These are phyloP conservation scores for Vitis rupestris DNA, from an alignment of 164 flowering plant genomes.

Conservation along the genomic window DNA sequence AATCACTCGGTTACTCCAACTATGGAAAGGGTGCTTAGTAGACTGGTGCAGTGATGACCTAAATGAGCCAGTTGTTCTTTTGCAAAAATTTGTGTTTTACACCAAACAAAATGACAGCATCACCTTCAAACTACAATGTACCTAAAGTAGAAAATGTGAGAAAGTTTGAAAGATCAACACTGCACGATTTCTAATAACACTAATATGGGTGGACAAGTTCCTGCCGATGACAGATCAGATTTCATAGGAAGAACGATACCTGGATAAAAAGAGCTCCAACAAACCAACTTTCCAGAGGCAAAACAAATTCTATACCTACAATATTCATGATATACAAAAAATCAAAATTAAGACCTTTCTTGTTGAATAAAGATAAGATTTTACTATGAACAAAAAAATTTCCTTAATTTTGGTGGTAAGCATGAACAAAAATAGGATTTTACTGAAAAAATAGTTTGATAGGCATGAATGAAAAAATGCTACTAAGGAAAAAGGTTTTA, in stretches of 20 bases:
- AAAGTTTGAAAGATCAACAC: not conserved
- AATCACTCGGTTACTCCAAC: not conserved
- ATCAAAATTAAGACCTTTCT: not conserved
- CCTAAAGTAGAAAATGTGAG: not conserved
- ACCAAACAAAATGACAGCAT: not conserved
- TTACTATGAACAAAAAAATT: too few species aligned
- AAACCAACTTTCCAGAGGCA: constrained; percentile 16
- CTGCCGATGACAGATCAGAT: not conserved
- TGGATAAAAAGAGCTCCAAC: constrained; percentile 4
- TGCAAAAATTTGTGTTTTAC: not conserved
- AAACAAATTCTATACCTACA: constrained; percentile 14
- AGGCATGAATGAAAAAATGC: not conserved
- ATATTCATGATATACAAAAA: not conserved
- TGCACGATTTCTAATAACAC: not conserved
- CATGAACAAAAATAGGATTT: too few species aligned
- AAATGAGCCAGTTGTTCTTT: not conserved
- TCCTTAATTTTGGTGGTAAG: too few species aligned
- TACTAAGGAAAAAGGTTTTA: not conserved
- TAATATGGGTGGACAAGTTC: not conserved
- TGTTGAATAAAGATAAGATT: not conserved
- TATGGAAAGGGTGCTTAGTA: not conserved
- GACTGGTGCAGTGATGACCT: not conserved
- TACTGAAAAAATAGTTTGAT: too few species aligned
- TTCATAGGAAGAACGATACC: constrained; percentile 4
- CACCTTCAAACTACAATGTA: not conserved